Conservation (phyloP, 2,329 filamentous ascomycete genomes). For the Geosmithia putterillii region DNA sequence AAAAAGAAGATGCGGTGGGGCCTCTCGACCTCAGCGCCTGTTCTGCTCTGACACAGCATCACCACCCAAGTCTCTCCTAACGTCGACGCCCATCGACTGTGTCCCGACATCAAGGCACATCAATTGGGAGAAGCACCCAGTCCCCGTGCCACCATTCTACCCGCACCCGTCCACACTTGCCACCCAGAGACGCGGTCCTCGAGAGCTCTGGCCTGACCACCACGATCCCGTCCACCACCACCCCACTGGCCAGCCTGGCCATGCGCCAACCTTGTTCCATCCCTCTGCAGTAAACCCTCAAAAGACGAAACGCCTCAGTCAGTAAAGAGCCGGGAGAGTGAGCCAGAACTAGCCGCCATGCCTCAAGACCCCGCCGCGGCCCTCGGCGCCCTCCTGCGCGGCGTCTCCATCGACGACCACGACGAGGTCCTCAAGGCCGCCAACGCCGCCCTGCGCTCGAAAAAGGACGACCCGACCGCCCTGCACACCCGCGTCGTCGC, state of each 20-base stretch:
- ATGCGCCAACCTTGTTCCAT: neutral
- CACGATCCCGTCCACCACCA: neutral
- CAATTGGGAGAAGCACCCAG: neutral
- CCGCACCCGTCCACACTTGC: neutral
- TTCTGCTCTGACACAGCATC: neutral
- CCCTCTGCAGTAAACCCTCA: neutral
- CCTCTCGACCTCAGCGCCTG: neutral
- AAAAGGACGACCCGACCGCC: slow-evolving; percentile 45
- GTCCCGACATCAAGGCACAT: neutral
- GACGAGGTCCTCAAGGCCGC: slow-evolving; percentile 57
- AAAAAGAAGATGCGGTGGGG: neutral
- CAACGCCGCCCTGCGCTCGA: slow-evolving; percentile 47
- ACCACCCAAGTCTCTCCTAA: neutral
- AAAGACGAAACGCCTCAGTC: too few species aligned
- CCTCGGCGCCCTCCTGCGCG: slow-evolving; percentile 41
- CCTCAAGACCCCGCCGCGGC: slow-evolving; percentile 33
- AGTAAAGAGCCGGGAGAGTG: neutral
- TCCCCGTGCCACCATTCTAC: neutral
- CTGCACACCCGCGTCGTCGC: slow-evolving; percentile 62
- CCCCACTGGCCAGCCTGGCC: neutral
- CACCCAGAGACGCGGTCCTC: neutral
- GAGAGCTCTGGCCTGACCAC: neutral
- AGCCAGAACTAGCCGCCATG: slow-evolving; percentile 12
- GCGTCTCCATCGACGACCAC: slow-evolving; percentile 53
- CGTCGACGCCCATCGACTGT: neutral